A percentile compares a stretch with the other conserved stretches of the same genome.
These are phyloP conservation scores for Phytophthora multivora DNA, from an alignment of 352 stramenopile genomes.

Conservation along the genomic window DNA sequence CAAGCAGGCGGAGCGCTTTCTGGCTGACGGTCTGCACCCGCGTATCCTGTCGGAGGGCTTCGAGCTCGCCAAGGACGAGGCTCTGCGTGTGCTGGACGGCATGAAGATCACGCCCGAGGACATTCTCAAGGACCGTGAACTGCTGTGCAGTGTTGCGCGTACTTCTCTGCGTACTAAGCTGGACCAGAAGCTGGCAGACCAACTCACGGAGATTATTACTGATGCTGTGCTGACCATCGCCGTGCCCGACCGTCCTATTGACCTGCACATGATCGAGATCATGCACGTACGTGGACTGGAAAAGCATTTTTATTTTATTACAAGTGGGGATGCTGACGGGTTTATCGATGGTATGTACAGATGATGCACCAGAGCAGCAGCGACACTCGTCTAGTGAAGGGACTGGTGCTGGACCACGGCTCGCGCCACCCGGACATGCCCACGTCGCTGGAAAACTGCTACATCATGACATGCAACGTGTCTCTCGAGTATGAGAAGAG, in stretches of 20 bases:
- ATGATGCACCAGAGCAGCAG: constrained; percentile 97
- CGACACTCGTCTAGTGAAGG: constrained; percentile 94
- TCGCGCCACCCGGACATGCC: constrained; percentile 99
- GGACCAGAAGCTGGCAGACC: constrained; percentile 92
- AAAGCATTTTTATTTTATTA: background rate
- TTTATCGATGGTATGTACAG: constrained; percentile 25
- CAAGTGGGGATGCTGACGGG: background rate
- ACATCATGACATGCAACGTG: constrained; percentile 99
- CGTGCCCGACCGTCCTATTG: constrained; percentile 84
- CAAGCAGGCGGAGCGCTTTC: constrained; percentile 97
- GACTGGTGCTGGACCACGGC: constrained; percentile 98
- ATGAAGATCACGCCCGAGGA: constrained; percentile 88
- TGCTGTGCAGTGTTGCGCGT: constrained; percentile 93
- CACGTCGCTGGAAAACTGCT: constrained; percentile 94
- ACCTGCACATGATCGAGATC: constrained; percentile 99
- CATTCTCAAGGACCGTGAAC: constrained; percentile 93
- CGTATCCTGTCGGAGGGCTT: constrained; percentile 98
- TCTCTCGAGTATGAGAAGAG: constrained; percentile 99
- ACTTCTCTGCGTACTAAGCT: constrained; percentile 99
- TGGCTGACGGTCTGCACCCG: constrained; percentile 97
- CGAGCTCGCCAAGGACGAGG: constrained; percentile 96
- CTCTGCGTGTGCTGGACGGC: constrained; percentile 93
- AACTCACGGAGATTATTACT: constrained; percentile 97
- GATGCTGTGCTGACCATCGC: constrained; percentile 96
- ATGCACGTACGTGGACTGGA: constrained; percentile 88